Evolutionary conservation across 345 rosid genomes (phyloP).

Genomic region (Citrus mangshanensis): DNA sequence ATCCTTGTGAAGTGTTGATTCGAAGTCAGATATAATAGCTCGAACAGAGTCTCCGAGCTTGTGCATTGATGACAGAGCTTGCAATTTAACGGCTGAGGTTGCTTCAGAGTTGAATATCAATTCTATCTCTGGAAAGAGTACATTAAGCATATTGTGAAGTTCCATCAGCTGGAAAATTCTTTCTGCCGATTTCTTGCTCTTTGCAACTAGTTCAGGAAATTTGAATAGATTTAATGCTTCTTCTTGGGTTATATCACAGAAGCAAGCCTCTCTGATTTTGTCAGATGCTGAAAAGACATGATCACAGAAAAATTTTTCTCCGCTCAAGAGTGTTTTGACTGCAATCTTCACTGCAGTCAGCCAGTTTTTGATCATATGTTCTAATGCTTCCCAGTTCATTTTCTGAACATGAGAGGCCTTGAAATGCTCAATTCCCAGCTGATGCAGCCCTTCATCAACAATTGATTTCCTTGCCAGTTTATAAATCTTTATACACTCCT

Average conservation of each 20-base stretch:
- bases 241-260: slow-evolving; percentile 56
- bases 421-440: slow-evolving; percentile 52
- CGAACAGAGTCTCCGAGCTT: slow-evolving; percentile 50
- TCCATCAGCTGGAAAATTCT: slow-evolving; percentile 59
- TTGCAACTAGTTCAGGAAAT: slow-evolving; percentile 65
- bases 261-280: slow-evolving; percentile 61
- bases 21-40: slow-evolving; percentile 44
- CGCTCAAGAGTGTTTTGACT: slow-evolving; percentile 51
- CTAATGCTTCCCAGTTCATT: slow-evolving; percentile 52
- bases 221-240: slow-evolving; percentile 61
- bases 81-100: slow-evolving; percentile 42
- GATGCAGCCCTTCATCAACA: slow-evolving; percentile 60
- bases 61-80: slow-evolving; percentile 50
- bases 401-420: slow-evolving; percentile 47
- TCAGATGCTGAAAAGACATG: slow-evolving; percentile 55
- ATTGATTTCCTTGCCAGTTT: slow-evolving; percentile 54
- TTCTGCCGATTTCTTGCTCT: slow-evolving; percentile 50
- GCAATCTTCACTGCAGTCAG: slow-evolving; percentile 53
- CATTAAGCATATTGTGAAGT: slow-evolving; percentile 53
- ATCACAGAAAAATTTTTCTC: slow-evolving; percentile 68
- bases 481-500: slow-evolving; percentile 64
- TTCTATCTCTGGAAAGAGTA: slow-evolving; percentile 70
- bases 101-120: slow-evolving; percentile 59
- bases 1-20: slow-evolving; percentile 52
- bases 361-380: slow-evolving; percentile 65